These are phyloP conservation scores for Candida piceae DNA, from an alignment of 805 yeast species.

Conservation along the genomic window DNA sequence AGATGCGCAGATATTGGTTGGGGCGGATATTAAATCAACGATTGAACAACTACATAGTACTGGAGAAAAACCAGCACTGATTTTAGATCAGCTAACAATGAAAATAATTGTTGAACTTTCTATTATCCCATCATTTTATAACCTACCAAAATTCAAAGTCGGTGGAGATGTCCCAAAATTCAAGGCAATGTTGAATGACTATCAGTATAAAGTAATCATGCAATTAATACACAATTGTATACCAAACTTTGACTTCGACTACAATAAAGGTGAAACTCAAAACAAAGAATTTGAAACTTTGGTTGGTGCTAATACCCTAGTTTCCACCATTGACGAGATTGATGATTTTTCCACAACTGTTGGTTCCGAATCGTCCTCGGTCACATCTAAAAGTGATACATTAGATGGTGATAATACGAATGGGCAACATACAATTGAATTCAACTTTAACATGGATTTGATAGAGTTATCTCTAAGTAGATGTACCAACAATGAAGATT, in stretches of 20 bases:
- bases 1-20: slow-evolving; percentile 86
- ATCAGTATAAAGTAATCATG: slow-evolving; percentile 86
- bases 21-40: slow-evolving; percentile 73
- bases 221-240: slow-evolving; percentile 63
- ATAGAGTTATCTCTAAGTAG: slow-evolving; percentile 60
- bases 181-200: slow-evolving; percentile 72
- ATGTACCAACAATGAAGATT: slow-evolving; percentile 57
- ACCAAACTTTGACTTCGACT: slow-evolving; percentile 41
- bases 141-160: slow-evolving; percentile 65
- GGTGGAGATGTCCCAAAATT: slow-evolving; percentile 75
- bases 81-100: slow-evolving; percentile 73
- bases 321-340: slow-evolving; percentile 9
- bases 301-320: slow-evolving; percentile 19
- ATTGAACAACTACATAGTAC: slow-evolving; percentile 61
- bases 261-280: slow-evolving; percentile 9
- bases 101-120: slow-evolving; percentile 75
- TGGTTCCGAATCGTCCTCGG: too few relatives aligned
- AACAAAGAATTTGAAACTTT: slow-evolving; percentile 16
- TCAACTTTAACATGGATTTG: slow-evolving; percentile 61
- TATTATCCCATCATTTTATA: slow-evolving; percentile 74
- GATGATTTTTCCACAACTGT: too few relatives aligned
- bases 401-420: slow-evolving; percentile 7
- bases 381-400: too few relatives aligned
- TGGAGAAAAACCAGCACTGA: slow-evolving; percentile 45
- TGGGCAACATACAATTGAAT: slow-evolving; percentile 63